Evolutionary conservation across 495 filamentous ascomycete genomes (phyloP), one percentile per base, ranked within the genome.

Genomic region (Platismatia glauca): DNA sequence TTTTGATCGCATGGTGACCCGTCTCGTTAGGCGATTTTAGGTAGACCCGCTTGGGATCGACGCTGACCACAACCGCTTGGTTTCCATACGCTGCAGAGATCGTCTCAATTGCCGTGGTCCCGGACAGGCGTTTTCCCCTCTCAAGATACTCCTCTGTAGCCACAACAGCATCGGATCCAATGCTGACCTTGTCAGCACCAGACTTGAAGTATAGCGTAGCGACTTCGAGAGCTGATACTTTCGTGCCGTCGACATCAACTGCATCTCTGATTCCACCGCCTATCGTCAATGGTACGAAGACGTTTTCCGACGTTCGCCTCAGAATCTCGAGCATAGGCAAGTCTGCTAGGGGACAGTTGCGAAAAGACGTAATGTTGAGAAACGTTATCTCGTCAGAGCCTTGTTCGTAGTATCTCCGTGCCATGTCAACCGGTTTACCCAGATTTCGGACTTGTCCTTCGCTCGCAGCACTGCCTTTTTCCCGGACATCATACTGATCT

Each of bases 401-500:
- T 73, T 96, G 90, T 69, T 95, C 89, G 77, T 96, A 98, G 75
- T 98, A 98, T 71, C 84, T 86, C 75, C 82, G 83, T 24, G 94
- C 94, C 83, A 97, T 88, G 55, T 96, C 90, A 22, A 98, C 91
- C 0, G 94, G 94, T 75, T 98, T 97, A 65, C 94, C 94, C 0
- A 98, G 76, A 71, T 97, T 98, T 60, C 94, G 82, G 38, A 98
- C 94, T 59, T 85, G 80, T 27, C 91, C 85, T 57, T 81, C 84
- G n/a, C 76, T 74, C 12, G 78, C 70, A 24, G 74, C 70, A 15
- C 73, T 77, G 59, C 72, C 78, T 74, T 95, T 96, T 70, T 97
- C 94, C n/a, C 94, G 87, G n/a, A 98, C 94, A 69, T 98, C 94
- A 75, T 98, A 98, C 70, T 97, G 94, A 71, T 98, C 94, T 12